These are phyloP conservation scores for Nelumbo lutea DNA, from an alignment of 164 flowering plant species.

Conservation along the genomic window DNA sequence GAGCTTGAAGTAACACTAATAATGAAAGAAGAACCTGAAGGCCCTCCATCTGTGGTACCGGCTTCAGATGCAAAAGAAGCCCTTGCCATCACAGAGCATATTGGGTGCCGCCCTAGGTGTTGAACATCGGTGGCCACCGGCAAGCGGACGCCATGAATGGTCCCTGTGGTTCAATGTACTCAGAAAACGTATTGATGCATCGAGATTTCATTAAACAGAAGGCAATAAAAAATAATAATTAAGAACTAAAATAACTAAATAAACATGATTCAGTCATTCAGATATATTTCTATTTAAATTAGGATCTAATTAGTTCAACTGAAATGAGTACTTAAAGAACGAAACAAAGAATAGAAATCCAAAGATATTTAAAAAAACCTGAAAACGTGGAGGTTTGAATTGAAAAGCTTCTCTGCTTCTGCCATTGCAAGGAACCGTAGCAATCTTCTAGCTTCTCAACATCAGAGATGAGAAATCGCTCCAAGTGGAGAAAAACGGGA, in stretches of 20 bases:
- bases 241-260: neutral
- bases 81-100: conserved; percentile 10
- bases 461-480: conserved; percentile 18
- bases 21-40: neutral
- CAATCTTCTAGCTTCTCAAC: conserved; percentile 10
- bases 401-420: conserved; percentile 12
- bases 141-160: neutral
- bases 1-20: neutral
- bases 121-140: conserved; percentile 4
- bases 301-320: conserved; percentile 1
- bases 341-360: too few relatives aligned
- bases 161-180: conserved; percentile 1
- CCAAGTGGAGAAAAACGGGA: conserved; percentile 18
- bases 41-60: neutral
- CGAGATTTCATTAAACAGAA: neutral
- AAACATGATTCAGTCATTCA: neutral
- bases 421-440: conserved; percentile 9
- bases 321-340: neutral
- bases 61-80: conserved; percentile 31
- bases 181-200: neutral
- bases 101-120: conserved; percentile 2
- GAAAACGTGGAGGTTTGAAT: neutral
- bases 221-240: neutral
- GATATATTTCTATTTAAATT: neutral
- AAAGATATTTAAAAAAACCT: conserved; percentile 5